A percentile compares a stretch with the other conserved stretches of the same genome.
Conservation (phyloP, 768 basidiomycete genomes). For the Kwoniella newhampshirensis region DNA sequence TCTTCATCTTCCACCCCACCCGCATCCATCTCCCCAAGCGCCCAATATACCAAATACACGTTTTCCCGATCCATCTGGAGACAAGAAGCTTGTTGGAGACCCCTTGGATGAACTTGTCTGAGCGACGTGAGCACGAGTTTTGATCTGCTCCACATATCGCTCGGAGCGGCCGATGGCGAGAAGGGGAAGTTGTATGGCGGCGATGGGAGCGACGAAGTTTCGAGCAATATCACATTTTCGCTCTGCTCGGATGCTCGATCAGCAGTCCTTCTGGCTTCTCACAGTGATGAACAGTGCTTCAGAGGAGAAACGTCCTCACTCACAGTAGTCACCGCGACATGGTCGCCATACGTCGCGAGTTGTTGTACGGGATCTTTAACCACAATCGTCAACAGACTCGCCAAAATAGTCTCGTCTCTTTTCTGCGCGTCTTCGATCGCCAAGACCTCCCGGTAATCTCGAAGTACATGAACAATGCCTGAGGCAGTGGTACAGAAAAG, state of each 20-base stretch:
- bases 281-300: too few relatives aligned
- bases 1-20: conserved; percentile 12
- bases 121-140: background rate
- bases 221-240: conserved; percentile 16
- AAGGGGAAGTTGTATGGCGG: conserved; percentile 5
- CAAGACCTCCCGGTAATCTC: conserved; percentile 28
- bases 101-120: conserved; percentile 8
- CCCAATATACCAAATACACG: conserved; percentile 26
- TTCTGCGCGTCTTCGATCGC: background rate
- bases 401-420: conserved; percentile 4
- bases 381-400: conserved; percentile 23
- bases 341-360: conserved; percentile 21
- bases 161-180: background rate
- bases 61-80: conserved; percentile 25
- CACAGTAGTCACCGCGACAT: conserved; percentile 20
- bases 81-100: conserved; percentile 21
- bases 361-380: conserved; percentile 11
- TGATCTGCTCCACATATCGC: conserved; percentile 1
- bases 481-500: conserved; percentile 23
- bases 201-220: conserved; percentile 17
- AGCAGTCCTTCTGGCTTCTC: too few relatives aligned
- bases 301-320: too few relatives aligned
- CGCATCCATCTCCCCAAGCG: conserved; percentile 14
- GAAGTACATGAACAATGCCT: conserved; percentile 23
- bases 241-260: background rate